phyloP scores from a whole-genome alignment of 352 stramenopile species.

The Globisporangium lucens region DNA sequence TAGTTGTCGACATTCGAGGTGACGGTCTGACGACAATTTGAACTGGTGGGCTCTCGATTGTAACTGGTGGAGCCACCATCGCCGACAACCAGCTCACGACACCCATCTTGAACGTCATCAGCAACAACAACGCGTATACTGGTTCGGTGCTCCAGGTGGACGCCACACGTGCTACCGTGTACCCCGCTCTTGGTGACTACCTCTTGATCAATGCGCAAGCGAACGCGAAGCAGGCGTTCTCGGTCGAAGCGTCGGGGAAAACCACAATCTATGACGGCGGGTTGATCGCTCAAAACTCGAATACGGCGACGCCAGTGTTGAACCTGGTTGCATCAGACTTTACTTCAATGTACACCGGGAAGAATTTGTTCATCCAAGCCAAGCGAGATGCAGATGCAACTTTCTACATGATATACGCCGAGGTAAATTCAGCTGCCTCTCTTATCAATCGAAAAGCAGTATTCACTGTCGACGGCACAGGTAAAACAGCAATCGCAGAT shows the following conservation, averaged over 20 bases:
- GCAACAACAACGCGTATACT: conserved; percentile 24
- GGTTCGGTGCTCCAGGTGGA: conserved; percentile 24
- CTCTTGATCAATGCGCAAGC: conserved; percentile 35
- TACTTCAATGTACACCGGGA: not conserved
- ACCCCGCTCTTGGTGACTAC: conserved; percentile 31
- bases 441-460: not conserved
- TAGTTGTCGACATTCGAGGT: conserved; percentile 39
- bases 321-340: no score
- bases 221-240: conserved; percentile 27
- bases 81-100: conserved; percentile 20
- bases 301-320: no score
- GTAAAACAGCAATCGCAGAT: not conserved
- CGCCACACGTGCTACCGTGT: conserved; percentile 22
- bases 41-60: conserved; percentile 34
- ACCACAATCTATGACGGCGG: conserved; percentile 47
- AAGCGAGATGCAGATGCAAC: not conserved
- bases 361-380: not conserved
- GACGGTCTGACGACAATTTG: conserved; percentile 49
- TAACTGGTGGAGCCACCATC: conserved; percentile 42
- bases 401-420: not conserved
- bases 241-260: conserved; percentile 46
- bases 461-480: not conserved
- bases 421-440: not conserved
- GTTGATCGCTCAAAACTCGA: conserved; percentile 32
- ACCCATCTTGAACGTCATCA: conserved; percentile 27